Evolutionary conservation across 2,329 filamentous ascomycete species (phyloP).

Genomic region (Phialophora expanda): DNA sequence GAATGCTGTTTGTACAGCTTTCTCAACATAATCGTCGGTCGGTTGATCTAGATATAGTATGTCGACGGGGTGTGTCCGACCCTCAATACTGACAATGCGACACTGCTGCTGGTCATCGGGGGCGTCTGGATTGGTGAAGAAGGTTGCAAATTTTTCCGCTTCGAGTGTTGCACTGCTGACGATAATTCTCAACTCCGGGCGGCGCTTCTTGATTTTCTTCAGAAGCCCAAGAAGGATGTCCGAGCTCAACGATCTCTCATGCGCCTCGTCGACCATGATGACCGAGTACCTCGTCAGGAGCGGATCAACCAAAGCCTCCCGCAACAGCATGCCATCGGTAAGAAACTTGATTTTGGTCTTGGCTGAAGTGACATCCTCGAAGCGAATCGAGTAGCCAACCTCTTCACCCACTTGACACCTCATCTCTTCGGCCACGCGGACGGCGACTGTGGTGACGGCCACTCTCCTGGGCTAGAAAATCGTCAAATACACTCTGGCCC

Average conservation of each 20-base stretch:
- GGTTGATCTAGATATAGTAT: slow-evolving; percentile 78
- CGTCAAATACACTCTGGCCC: slow-evolving; percentile 28
- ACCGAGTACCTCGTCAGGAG: slow-evolving; percentile 88
- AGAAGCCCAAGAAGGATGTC: slow-evolving; percentile 87
- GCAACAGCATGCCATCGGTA: slow-evolving; percentile 87
- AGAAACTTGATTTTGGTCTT: slow-evolving; percentile 91
- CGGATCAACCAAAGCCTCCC: slow-evolving; percentile 92
- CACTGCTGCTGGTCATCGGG: slow-evolving; percentile 50
- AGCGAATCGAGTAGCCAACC: slow-evolving; percentile 87
- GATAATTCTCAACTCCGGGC: slow-evolving; percentile 82
- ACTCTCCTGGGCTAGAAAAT: slow-evolving; percentile 76
- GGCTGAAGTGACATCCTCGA: slow-evolving; percentile 89
- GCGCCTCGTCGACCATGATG: slow-evolving; percentile 97
- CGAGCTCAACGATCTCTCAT: slow-evolving; percentile 90
- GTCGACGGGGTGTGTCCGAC: slow-evolving; percentile 86
- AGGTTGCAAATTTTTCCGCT: slow-evolving; percentile 80
- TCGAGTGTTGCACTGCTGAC: slow-evolving; percentile 93
- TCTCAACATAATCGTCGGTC: slow-evolving; percentile 84
- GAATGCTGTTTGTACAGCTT: slow-evolving; percentile 79
- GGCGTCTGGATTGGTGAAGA: slow-evolving; percentile 63
- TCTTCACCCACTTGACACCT: slow-evolving; percentile 85
- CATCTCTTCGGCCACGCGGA: slow-evolving; percentile 87
- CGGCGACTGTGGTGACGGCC: slow-evolving; percentile 86
- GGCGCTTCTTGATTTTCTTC: slow-evolving; percentile 83
- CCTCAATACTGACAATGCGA: slow-evolving; percentile 81